phyloP scores from a whole-genome alignment of 768 basidiomycete species.

The Leccinum barrowsii region DNA sequence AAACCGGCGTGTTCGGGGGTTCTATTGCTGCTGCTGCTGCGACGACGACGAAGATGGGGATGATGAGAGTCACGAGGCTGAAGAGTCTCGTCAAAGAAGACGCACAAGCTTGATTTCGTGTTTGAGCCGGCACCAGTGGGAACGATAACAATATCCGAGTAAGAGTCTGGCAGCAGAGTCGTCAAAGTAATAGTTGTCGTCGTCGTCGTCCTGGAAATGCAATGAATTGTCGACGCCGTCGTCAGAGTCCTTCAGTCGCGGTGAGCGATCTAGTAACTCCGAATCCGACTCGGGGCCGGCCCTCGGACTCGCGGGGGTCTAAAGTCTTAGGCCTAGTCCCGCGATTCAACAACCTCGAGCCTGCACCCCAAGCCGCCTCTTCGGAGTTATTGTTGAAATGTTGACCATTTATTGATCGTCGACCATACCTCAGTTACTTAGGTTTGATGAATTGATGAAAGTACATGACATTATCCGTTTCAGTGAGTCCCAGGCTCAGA shows the following conservation, averaged over 20 bases:
- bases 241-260: neutral
- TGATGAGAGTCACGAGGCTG: neutral
- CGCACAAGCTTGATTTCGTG: neutral
- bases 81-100: neutral
- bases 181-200: neutral
- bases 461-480: too few species aligned
- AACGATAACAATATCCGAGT: neutral
- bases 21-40: neutral
- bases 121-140: neutral
- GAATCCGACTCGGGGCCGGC: conserved; percentile 11
- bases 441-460: too few species aligned
- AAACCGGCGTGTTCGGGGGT: neutral
- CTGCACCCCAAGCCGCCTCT: too few species aligned
- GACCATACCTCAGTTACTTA: too few species aligned
- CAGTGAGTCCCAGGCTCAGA: too few species aligned
- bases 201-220: conserved; percentile 11
- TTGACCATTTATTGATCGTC: too few species aligned
- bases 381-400: too few species aligned
- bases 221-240: conserved; percentile 10
- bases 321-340: too few species aligned
- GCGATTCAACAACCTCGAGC: too few species aligned
- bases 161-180: conserved; percentile 2
- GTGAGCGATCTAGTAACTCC: conserved; percentile 10
- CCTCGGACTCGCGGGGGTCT: neutral
- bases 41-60: neutral